Percentiles rank a stretch among this genome's conserved stretches.
Conservation (phyloP, 2,329 filamentous ascomycete species). For the Davidsoniella virescens region DNA sequence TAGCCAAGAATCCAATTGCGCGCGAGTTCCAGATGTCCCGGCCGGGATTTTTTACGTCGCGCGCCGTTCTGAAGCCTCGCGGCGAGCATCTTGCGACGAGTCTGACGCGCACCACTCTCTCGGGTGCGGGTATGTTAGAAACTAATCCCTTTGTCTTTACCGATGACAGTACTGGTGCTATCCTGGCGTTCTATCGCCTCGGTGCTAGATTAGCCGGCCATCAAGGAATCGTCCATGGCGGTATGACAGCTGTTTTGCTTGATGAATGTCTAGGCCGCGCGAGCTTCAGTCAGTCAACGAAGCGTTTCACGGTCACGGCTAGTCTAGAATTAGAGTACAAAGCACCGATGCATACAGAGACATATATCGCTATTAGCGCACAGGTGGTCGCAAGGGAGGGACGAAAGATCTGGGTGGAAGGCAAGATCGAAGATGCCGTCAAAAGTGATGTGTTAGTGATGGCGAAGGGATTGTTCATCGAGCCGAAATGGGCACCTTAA, state of each 20-base stretch:
- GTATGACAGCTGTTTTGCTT: conserved; percentile 14
- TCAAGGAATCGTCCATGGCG: conserved; percentile 15
- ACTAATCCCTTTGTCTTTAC: conserved; percentile 8
- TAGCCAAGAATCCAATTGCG: neutral
- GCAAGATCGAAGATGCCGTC: conserved; percentile 12
- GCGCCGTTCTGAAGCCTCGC: conserved; percentile 2
- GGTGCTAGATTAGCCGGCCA: conserved; percentile 15
- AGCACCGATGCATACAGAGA: conserved; percentile 12
- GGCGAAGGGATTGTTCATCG: conserved; percentile 14
- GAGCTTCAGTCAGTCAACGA: conserved; percentile 9
- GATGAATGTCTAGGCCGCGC: conserved; percentile 15
- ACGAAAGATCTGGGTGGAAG: conserved; percentile 15
- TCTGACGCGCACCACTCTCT: conserved; percentile 3
- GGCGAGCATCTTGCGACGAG: conserved; percentile 1
- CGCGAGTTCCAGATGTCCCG: conserved; percentile 1
- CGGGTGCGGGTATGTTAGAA: conserved; percentile 5
- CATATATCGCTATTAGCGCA: conserved; percentile 11
- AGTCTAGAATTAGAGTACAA: conserved; percentile 15
- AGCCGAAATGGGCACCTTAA: conserved; percentile 14
- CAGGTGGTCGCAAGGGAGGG: conserved; percentile 13
- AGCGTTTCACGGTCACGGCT: conserved; percentile 15
- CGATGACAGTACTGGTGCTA: neutral
- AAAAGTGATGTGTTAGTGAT: conserved; percentile 11
- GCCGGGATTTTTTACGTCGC: neutral
- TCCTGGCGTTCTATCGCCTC: conserved; percentile 13